Base-by-base conservation (phyloP, 75 land plant species). In the Pseudotsuga menziesii region DNA sequence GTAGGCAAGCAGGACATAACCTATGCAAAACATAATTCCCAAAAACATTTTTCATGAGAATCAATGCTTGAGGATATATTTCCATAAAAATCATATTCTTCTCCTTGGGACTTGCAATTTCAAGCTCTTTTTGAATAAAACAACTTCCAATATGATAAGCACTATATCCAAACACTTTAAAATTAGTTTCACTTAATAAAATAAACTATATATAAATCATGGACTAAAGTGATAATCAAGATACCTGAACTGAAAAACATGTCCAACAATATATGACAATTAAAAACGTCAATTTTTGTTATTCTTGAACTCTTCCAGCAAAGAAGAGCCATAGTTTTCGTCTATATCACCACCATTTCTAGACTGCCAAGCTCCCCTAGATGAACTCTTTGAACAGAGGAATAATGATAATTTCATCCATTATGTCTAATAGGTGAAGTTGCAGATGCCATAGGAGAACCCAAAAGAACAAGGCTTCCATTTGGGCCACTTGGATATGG, bases 161-260 rank as follows among this genome's bases (percentile, higher is more conserved):
- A 84, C 97, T 94, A 94, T 63, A 77, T 15, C 58, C 32, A 79
- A 36, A 82, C 2, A 22, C 77, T 44, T 3, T 23, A 14, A 25
- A 32, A 73, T 32, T 58, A 29, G 57, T 44, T 22, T 35, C 55
- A 36, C 64, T 25, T 13, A 61, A 12, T 13, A 15, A 6, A 66
- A 61, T 36, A 60, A 48, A 27, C 23, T 48, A 64, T 25, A 58
- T 13, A 44, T 22, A 23, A 75, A 59, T 32, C 20, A 39, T 14
- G 3, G 44, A 67, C 19, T 12, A 20, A 23, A 35, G 3, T 22
- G 6, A 25, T 35, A 19, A 20, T 19, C 57, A 57, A 56, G 27
- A 59, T 79, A 95, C 98, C 98, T 95, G 89, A 95, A 95, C 82
- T 95, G 96, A 52, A 93, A 91, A 58, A 95, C 98, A 81, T 95